Base-by-base conservation (phyloP, 2,329 filamentous ascomycete species). In the Penicillium sp. region DNA sequence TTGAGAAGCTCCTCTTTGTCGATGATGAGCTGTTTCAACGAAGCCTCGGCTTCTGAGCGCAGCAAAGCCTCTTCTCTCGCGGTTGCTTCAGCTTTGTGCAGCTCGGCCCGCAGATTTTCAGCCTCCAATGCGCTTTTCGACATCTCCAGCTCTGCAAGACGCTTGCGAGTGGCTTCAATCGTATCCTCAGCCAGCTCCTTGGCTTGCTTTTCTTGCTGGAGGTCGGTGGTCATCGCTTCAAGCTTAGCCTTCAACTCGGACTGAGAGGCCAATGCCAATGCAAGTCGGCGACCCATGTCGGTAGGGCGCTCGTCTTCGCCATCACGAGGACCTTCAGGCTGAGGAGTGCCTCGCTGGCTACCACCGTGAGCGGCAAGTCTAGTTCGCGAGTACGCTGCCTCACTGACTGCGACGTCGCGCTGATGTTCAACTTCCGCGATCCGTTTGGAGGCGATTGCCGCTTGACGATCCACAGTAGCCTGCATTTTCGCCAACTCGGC, bases 391-490 rank as follows among this genome's bases (percentile, higher is more conserved):
- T 98, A 98, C 0, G 95, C 91, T 0, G 95, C 95, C 79, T 99
- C 96, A 70, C 90, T 91, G 58, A 99, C 89, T n/a, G 95, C 95
- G 44, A 90, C 89, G 78, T 99, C 95, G 55, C 96, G 87, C 80
- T 99, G 95, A 74, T 91, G 93, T 75, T 99, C 95, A 1, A 96
- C 90, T 75, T 97, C 93, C 1, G 94, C 93, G 64, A 99, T 93
- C 64, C 94, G 88, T 76, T 90, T 93, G 0, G 93, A 92, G 9
- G 95, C 93, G 59, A 92, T 82, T 8, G 92, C 84, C 13, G 93
- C 91, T 79, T 98, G 95, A 68, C 92, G 88, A 69, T 97, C 93
- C 54, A 99, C 91, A 0, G 93, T 92, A 15, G 84, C 88, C 75
- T 99, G 96, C 47, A 99, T 93, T 64, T 93, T 95, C 26, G 90